Evolutionary conservation across 768 basidiomycete species (phyloP), one percentile per base, ranked within the genome.

Genomic region (Galerina sulciceps): DNA sequence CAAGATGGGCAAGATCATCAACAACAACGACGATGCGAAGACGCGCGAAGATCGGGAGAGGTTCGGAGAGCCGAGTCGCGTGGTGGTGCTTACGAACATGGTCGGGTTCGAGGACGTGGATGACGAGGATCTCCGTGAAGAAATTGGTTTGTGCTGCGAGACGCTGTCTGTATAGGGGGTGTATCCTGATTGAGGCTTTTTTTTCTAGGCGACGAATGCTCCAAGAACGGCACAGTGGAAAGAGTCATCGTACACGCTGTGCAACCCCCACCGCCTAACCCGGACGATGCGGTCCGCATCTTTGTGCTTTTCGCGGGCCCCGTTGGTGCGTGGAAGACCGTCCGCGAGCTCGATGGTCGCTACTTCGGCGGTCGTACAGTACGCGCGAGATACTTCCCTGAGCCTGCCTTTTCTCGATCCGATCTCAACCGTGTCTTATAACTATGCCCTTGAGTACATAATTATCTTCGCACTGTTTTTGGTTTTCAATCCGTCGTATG

Each of bases 301-400:
- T 99, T 97, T 69, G 90, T 98, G 14, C 76, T 91, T 52, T 99
- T 96, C 67, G 87, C 88, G 0, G 96, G 96, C 1, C 92, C 93
- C 4, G 95, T 84, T 0, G 96, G 94, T 10, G 96, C 96, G 6
- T 99, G 95, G 96, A 93, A 94, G 73, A 95, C 94, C 0, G 93
- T 96, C 2, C 85, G 94, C 47, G 94, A 96, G 71, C 80, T 98
- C 52, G 94, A 99, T 66, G 96, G 94, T 18, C 81, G 96, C 26
- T 96, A 85, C 70, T 99, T 98, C 68, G 95, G 91, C 11, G 96
- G 96, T 10, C 81, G 89, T 62, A 82, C 83, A 14, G 91, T 96
- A 31, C 80, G 89, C 43, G 94, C 94, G 41, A 79, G 89, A 65
- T 96, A 95, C 69, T 96, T 88, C 68, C 78, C 89, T 0, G 92